Evolutionary conservation across 805 yeast genomes (phyloP), one percentile per base, ranked within the genome.

Genomic region (Nakazawaea anatomiae): DNA sequence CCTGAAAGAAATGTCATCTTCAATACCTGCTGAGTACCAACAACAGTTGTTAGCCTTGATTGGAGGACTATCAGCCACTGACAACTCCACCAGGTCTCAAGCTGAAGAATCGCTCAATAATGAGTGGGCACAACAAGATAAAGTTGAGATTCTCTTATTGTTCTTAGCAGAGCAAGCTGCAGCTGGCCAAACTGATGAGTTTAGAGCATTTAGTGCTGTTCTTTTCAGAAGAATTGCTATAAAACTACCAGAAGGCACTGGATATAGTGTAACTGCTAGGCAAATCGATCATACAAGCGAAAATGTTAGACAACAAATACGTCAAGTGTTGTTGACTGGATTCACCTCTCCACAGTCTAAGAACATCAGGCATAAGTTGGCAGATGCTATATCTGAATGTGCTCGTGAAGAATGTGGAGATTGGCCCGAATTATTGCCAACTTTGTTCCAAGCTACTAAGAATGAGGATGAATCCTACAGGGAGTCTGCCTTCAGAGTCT

Each of bases 331-430:
- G 39, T 73, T 91, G 57, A 77, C 77, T 52, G 98, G 97, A 12
- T 89, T 92, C 60, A 64, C 79, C 3, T 65, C 81, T 9, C 83
- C 76, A 53, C 89, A 85, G 63, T 71, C 86, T n/a, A 81, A 80
- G 54, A 80, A 79, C 55, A 89, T 89, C 34, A 83, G 97, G 64
- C 97, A 92, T 67, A 94, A 92, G 63, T 72, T 94, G 46, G 84
- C 97, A 2, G 99, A 94, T 72, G 96, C 96, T 7, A 85, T 94
- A 45, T 88, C 97, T 1, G 98, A 91, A 68, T 80, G 92, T 44
- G 95, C 97, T 1, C 83, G 84, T 60, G 77, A 73, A 44, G 85
- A 82, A 18, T 73, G 72, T 27, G 76, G 75, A 4, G 66, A 73
- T 4, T 92, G 99, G 99, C 80, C 84, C 12, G 91, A 88, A 41